phyloP scores from a whole-genome alignment of 805 yeast genomes.

The Saturnispora sekii region DNA sequence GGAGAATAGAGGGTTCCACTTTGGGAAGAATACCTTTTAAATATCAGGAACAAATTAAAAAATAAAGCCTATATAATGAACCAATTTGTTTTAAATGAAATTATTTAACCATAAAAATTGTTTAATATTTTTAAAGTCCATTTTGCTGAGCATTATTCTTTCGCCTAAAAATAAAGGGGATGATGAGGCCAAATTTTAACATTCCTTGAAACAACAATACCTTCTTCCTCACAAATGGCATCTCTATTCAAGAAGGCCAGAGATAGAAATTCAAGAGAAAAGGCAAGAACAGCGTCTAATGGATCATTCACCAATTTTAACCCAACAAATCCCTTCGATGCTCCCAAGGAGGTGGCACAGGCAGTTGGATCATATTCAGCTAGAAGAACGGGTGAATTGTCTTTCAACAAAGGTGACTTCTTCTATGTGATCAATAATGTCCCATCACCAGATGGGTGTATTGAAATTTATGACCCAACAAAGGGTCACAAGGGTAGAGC shows the following conservation, averaged over 20 bases:
- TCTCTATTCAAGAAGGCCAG: constrained; percentile 22
- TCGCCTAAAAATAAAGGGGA: background rate
- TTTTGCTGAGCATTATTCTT: background rate
- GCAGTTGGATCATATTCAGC: constrained; percentile 73
- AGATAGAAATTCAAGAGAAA: constrained; percentile 25
- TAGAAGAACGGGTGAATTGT: constrained; percentile 71
- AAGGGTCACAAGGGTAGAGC: constrained; percentile 75
- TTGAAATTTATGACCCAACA: constrained; percentile 81
- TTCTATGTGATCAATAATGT: constrained; percentile 65
- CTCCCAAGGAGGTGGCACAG: constrained; percentile 76
- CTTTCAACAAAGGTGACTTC: constrained; percentile 76
- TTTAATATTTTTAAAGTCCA: background rate
- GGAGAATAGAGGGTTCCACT: no score
- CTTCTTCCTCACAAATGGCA: constrained; percentile 13
- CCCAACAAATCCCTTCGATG: constrained; percentile 22
- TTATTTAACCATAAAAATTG: background rate
- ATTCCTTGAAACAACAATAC: background rate
- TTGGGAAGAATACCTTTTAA: no score
- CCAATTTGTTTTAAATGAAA: background rate
- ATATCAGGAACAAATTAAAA: no score
- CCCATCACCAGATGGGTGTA: constrained; percentile 32
- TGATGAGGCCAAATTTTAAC: background rate
- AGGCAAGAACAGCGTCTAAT: constrained; percentile 14
- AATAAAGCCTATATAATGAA: no score
- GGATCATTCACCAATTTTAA: constrained; percentile 2